Evolutionary conservation across 2,329 filamentous ascomycete genomes (phyloP).

Genomic region (Rhynchosporium graminicola): DNA sequence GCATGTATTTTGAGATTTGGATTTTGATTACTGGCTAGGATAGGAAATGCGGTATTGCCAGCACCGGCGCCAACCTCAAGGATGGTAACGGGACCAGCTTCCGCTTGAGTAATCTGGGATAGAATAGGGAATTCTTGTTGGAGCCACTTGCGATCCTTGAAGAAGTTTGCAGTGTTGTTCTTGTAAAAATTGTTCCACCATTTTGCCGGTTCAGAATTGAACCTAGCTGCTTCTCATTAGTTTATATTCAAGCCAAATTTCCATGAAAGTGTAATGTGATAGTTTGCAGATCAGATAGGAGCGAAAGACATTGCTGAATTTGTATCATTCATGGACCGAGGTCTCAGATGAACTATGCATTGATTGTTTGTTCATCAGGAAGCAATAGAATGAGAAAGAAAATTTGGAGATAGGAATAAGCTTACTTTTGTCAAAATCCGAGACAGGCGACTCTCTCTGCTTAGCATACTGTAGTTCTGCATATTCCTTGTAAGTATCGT

Average conservation of each 20-base stretch:
- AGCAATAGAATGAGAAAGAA: slow-evolving; percentile 20
- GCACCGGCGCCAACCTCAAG: slow-evolving; percentile 94
- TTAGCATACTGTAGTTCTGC: slow-evolving; percentile 80
- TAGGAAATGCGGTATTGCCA: slow-evolving; percentile 93
- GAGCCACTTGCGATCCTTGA: slow-evolving; percentile 98
- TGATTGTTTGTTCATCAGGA: slow-evolving; percentile 55
- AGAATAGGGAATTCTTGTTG: slow-evolving; percentile 93
- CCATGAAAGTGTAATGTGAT: slow-evolving; percentile 16
- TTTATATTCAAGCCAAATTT: slow-evolving; percentile 25
- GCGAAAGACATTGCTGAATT: slow-evolving; percentile 64
- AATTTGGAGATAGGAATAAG: slow-evolving; percentile 30
- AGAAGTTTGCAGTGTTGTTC: slow-evolving; percentile 96
- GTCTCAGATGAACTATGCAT: slow-evolving; percentile 74
- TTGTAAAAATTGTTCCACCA: slow-evolving; percentile 99
- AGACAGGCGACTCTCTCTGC: slow-evolving; percentile 84
- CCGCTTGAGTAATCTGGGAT: slow-evolving; percentile 69
- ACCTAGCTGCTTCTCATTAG: slow-evolving; percentile 63
- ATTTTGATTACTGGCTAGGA: slow-evolving; percentile 83
- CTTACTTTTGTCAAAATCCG: slow-evolving; percentile 86
- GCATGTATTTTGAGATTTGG: slow-evolving; percentile 80
- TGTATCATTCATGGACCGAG: slow-evolving; percentile 58
- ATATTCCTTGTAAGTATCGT: slow-evolving; percentile 84
- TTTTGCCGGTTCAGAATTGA: slow-evolving; percentile 86
- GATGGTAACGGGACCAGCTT: slow-evolving; percentile 68
- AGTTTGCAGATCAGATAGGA: slow-evolving; percentile 63